These are phyloP conservation scores for Candida sithepensis DNA, from an alignment of 805 yeast genomes.

Conservation along the genomic window DNA sequence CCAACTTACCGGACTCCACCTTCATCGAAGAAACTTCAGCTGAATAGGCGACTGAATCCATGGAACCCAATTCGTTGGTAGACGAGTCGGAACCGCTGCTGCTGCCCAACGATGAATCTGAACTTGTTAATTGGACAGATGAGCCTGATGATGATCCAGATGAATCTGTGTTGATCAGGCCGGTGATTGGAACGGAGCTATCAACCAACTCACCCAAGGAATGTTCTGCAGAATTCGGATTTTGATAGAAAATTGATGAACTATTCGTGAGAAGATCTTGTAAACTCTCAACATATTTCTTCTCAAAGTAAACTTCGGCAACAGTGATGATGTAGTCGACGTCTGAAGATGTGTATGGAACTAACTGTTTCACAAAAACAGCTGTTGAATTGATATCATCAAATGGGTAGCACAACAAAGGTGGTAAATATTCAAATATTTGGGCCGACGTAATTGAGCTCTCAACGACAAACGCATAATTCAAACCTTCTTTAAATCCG, in stretches of 20 bases:
- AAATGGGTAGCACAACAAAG: constrained; percentile 63
- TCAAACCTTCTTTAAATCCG: constrained; percentile 76
- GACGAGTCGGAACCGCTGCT: constrained; percentile 4
- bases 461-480: constrained; percentile 78
- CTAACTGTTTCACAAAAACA: constrained; percentile 62
- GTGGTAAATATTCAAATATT: constrained; percentile 81
- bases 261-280: constrained; percentile 45
- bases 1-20: constrained; percentile 38
- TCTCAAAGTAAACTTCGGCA: constrained; percentile 83
- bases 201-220: constrained; percentile 72
- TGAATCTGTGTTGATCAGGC: constrained; percentile 28
- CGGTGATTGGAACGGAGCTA: constrained; percentile 56
- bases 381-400: constrained; percentile 24
- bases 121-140: neutral
- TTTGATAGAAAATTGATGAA: constrained; percentile 57
- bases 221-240: constrained; percentile 50
- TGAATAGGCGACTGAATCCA: constrained; percentile 20
- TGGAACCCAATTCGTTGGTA: constrained; percentile 23
- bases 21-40: constrained; percentile 9
- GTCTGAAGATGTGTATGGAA: constrained; percentile 63
- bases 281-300: constrained; percentile 43
- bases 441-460: constrained; percentile 78
- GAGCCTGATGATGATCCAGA: constrained; percentile 6
- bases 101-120: neutral
- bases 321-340: constrained; percentile 74